Evolutionary conservation across 2,329 filamentous ascomycete genomes (phyloP), one percentile per base, ranked within the genome.

Genomic region (Penicillium sp.): DNA sequence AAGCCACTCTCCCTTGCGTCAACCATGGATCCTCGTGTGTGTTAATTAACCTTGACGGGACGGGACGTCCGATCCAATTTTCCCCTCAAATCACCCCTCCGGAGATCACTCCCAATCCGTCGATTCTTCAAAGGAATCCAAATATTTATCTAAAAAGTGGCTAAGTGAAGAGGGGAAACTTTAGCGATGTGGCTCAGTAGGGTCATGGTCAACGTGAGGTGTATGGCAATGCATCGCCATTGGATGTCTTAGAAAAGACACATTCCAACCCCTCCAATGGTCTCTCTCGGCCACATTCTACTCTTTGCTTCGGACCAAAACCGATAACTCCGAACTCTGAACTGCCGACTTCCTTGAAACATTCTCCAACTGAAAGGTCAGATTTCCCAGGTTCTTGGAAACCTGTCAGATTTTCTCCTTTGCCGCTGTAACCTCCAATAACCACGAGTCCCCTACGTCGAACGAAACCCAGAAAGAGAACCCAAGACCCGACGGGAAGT

Each of bases 41-140:
- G 57, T 5, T n/a, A n/a, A 22, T 22, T 54, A 68, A 68, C 66
- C 64, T 69, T 68, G 63, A 68, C 66, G 66, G 66, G 62, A 65
- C 66, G 66, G 66, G 59, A 64, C 66, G 65, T 61, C 35, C 38
- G 47, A 46, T 42, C 43, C 47, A 53, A 46, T 43, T 31, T 37
- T 27, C 34, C 41, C 42, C 37, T 12, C 12, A 27, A 47, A 29
- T 8, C 4, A 36, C 19, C 19, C 22, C 4, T 36, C 31, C 46
- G 39, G 38, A 29, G 35, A 46, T 41, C 48, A 46, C 19, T 28
- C 36, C 36, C 31, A 11, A 36, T 43, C 30, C 33, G 52, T 44
- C 49, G 46, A 55, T 50, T 34, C 1, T 10, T 39, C n/a, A 29
- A 14, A 25, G 19, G 19, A 48, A 3, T 22, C 27, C 16, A 29